Evolutionary conservation across 352 stramenopile genomes (phyloP), one percentile per base, ranked within the genome.

Genomic region (Globisporangium polare): DNA sequence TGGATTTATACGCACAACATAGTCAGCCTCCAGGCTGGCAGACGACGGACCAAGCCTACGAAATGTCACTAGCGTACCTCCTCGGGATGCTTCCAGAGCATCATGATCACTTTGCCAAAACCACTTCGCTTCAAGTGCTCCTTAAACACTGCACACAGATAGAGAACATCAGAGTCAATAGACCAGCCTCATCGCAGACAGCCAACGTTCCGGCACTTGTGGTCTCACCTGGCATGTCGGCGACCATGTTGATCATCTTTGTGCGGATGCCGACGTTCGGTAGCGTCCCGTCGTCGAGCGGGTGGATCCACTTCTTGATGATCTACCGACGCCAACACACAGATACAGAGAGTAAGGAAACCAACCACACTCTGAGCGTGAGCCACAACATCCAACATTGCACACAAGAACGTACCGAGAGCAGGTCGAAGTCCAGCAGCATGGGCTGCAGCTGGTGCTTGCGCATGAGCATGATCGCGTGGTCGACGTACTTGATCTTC

Each of bases 221-320:
- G n/a, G n/a, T n/a, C n/a, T n/a, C n/a, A 91, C 85, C 79, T 72
- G 87, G 87, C 73, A 95, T 74, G 20, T 77, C 78, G 47, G 72
- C 77, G 42, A 92, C 73, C 75, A 93, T 91, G 10, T 94, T 75
- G 10, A 95, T 72, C 78, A 95, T 91, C 67, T 90, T 94, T 47
- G 87, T 90, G 31, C 87, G 84, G 42, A 95, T 68, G n/a, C 87
- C 83, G 10, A 95, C 73, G 60, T 94, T 95, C 15, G 87, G 84
- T 47, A 95, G 64, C 41, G 81, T 65, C 22, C 83, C 82, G 47
- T 93, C 75, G 1, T 94, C 87, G 41, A 94, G 50, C 26, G 87
- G 87, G 59, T 94, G 85, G 41, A 95, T 95, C 87, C 87, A 95
- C 62, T 94, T 94, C 68, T 93, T 95, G 53, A 95, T 82, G 63